phyloP scores from a whole-genome alignment of 768 basidiomycete species.

The Panellus pusillus region DNA sequence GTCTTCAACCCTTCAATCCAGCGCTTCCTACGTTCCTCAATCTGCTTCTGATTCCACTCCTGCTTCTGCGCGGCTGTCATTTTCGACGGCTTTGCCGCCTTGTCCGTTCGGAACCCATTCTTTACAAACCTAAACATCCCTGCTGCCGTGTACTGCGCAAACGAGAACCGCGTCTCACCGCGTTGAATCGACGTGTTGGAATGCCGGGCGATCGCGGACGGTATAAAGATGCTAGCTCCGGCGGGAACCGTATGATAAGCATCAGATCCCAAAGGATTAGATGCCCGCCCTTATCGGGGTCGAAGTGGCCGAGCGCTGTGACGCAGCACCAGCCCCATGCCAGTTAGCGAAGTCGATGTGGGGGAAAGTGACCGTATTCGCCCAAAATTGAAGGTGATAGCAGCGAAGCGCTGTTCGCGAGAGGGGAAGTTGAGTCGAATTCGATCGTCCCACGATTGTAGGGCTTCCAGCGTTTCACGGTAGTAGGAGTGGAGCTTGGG shows the following conservation, averaged over 20 bases:
- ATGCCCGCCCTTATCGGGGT: constrained; percentile 25
- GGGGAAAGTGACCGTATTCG: constrained; percentile 6
- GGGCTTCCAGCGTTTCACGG: background rate
- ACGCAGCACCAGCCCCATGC: constrained; percentile 30
- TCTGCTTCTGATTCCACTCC: no score
- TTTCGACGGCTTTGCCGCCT: no score
- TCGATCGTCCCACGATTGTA: background rate
- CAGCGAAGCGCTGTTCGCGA: constrained; percentile 21
- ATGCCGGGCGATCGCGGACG: constrained; percentile 22
- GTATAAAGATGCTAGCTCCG: constrained; percentile 25
- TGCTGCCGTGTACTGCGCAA: constrained; percentile 23
- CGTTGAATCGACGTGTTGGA: constrained; percentile 1
- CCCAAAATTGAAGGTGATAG: constrained; percentile 32
- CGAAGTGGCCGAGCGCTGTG: constrained; percentile 25
- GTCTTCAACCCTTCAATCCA: no score
- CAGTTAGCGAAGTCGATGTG: constrained; percentile 30
- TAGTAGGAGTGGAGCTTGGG: background rate
- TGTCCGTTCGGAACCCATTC: constrained; percentile 10
- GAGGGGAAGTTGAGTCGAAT: background rate
- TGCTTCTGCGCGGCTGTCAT: no score
- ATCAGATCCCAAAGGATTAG: constrained; percentile 25
- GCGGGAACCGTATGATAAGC: constrained; percentile 26
- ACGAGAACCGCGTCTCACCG: constrained; percentile 12
- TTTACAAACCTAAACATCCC: constrained; percentile 20
- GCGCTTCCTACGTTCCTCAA: no score